These are phyloP conservation scores for Sporisorium scitamineum DNA, from an alignment of 1,284 basidiomycete species.

Conservation along the genomic window DNA sequence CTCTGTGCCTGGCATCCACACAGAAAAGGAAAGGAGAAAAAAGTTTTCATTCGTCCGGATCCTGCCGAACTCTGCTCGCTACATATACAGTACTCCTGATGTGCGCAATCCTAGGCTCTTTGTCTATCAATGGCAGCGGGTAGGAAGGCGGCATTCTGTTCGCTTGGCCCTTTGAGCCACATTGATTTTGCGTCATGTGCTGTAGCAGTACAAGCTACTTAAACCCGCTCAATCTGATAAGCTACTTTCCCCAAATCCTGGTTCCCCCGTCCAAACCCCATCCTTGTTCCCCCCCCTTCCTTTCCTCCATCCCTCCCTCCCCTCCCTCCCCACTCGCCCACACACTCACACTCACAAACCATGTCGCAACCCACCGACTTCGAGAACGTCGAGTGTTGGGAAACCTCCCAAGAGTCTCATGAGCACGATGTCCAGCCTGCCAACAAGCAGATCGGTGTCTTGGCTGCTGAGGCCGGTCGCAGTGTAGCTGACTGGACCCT, in stretches of 20 bases:
- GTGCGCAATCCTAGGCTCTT: not conserved
- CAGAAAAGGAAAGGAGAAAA: not conserved
- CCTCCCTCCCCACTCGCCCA: not conserved
- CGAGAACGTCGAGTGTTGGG: constrained; percentile 25
- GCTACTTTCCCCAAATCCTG: not conserved
- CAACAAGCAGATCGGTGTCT: constrained; percentile 60
- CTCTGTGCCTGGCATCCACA: constrained; percentile 3
- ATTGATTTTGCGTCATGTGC: not conserved
- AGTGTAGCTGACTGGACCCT: constrained; percentile 56
- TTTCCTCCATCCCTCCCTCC: not conserved
- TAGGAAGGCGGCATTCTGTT: too few relatives aligned
- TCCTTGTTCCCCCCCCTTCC: not conserved
- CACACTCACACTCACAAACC: not conserved
- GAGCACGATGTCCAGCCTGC: not conserved
- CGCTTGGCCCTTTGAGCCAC: not conserved
- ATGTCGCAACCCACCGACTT: constrained; percentile 38
- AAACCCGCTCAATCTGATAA: constrained; percentile 32
- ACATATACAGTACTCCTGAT: too few relatives aligned
- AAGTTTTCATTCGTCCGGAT: constrained; percentile 3
- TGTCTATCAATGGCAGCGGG: too few relatives aligned
- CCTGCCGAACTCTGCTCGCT: not conserved
- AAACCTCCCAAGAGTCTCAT: constrained; percentile 20
- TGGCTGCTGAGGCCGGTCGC: constrained; percentile 55
- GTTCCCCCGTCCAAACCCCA: constrained; percentile 2
- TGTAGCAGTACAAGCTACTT: not conserved